Base-by-base conservation (phyloP, 140 eudicot genomes). In the Flaveria floridana region DNA sequence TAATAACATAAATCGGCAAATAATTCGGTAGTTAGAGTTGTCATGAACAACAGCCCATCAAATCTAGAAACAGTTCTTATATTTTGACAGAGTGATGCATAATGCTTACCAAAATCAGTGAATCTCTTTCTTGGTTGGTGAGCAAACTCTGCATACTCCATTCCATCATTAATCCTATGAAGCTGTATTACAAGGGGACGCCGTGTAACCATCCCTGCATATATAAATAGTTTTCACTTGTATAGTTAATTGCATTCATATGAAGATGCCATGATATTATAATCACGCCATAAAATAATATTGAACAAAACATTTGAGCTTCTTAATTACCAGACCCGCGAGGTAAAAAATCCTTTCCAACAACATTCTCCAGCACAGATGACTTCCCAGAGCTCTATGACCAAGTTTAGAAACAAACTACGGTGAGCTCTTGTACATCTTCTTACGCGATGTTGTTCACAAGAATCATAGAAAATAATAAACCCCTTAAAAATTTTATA, bases 261-360 rank as follows among this genome's bases (percentile, higher is more conserved):
- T 48, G 55, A 48, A 6, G 0, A 11, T 47, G 16, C 53, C n/a
- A 47, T 10, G 5, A 47, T 47, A 12, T 10, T 0, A 47, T 47
- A 0, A 47, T 13, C 53, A 47, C 3, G 6, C 7, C 55, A 3
- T 48, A 44, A 48, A 48, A 13, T 13, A 12, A 48, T 12, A 48
- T 48, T 48, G 55, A 48, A 48, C 55, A 48, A 48, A 48, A 12
- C 55, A 48, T 0, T 3, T 44, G 3, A 44, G 50, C 50, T 44
- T 44, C 50, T 57, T 58, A 52, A 9, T 87, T 84, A 90, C 98
- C 98, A 52, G 98, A 90, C 85, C 98, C 98, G 82, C 98, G 98
- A 76, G 98, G 98, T 85, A 93, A 80, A 84, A 93, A 93, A 78
- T 93, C 98, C 86, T 88, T 90, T 20, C 96, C 98, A 46, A 93